Percentiles rank a stretch among this genome's conserved stretches.
Conservation (phyloP, 108 stramenopile species). For the Nitzschia inconspicua region DNA sequence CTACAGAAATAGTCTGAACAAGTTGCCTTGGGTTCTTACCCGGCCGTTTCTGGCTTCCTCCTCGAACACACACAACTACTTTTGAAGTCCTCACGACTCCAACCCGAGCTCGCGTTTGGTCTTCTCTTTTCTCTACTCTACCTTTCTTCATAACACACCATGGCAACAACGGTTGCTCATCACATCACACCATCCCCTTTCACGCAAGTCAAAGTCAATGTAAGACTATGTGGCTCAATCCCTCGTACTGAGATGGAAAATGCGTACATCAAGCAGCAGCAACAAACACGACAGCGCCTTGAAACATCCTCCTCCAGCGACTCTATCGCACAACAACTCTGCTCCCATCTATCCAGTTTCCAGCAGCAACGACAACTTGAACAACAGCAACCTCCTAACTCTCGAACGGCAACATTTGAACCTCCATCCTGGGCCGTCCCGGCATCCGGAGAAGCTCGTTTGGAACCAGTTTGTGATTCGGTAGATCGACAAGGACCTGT, state of each 20-base stretch:
- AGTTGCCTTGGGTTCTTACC: slow-evolving; percentile 13
- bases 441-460: slow-evolving; percentile 63
- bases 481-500: slow-evolving; percentile 51
- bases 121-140: no score
- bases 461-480: slow-evolving; percentile 76
- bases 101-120: no score
- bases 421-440: slow-evolving; percentile 79
- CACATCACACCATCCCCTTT: slow-evolving; percentile 18
- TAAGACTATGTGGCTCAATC: slow-evolving; percentile 47
- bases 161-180: background rate
- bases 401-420: slow-evolving; percentile 30
- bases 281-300: no score
- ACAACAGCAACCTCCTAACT: background rate
- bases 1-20: slow-evolving; percentile 11
- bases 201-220: slow-evolving; percentile 28
- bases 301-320: slow-evolving; percentile 2
- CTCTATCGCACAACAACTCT: slow-evolving; percentile 14
- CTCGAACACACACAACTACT: background rate
- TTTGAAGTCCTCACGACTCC: no score
- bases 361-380: background rate
- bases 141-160: background rate
- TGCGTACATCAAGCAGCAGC: no score
- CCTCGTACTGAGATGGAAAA: slow-evolving; percentile 24
- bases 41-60: slow-evolving; percentile 5
- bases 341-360: slow-evolving; percentile 13